phyloP scores from a whole-genome alignment of 2,329 filamentous ascomycete species.

The Bipolaris oryzae region DNA sequence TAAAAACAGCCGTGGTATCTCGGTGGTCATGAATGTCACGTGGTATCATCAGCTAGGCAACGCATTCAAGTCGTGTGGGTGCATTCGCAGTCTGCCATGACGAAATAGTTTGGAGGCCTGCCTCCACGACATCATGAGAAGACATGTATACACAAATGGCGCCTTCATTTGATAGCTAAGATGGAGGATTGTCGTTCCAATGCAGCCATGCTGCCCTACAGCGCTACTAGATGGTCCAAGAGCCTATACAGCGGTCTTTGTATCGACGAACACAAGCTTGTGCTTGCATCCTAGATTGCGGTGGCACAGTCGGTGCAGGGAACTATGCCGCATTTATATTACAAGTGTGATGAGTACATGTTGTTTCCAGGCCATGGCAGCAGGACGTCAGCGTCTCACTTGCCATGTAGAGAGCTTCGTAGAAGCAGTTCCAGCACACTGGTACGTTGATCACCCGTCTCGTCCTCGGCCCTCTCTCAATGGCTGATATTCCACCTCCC shows the following conservation, averaged over 20 bases:
- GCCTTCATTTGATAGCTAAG: too few relatives aligned
- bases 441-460: not conserved
- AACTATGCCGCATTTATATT: not conserved
- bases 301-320: not conserved
- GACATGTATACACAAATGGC: too few relatives aligned
- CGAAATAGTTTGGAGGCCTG: too few relatives aligned
- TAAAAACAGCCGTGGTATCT: too few relatives aligned
- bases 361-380: not conserved
- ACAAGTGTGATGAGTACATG: too few relatives aligned
- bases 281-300: not conserved
- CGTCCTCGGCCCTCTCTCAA: slow-evolving; percentile 10
- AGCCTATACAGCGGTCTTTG: not conserved
- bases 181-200: too few relatives aligned
- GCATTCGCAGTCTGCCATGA: too few relatives aligned
- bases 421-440: not conserved
- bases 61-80: too few relatives aligned
- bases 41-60: not conserved
- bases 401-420: not conserved
- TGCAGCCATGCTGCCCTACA: too few relatives aligned
- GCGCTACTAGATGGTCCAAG: not conserved
- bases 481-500: slow-evolving; percentile 53
- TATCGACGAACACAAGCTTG: not conserved
- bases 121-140: too few relatives aligned
- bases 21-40: not conserved
- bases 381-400: not conserved